phyloP scores from a whole-genome alignment of 2,329 filamentous ascomycete genomes.

The Verticillium klebahnii region DNA sequence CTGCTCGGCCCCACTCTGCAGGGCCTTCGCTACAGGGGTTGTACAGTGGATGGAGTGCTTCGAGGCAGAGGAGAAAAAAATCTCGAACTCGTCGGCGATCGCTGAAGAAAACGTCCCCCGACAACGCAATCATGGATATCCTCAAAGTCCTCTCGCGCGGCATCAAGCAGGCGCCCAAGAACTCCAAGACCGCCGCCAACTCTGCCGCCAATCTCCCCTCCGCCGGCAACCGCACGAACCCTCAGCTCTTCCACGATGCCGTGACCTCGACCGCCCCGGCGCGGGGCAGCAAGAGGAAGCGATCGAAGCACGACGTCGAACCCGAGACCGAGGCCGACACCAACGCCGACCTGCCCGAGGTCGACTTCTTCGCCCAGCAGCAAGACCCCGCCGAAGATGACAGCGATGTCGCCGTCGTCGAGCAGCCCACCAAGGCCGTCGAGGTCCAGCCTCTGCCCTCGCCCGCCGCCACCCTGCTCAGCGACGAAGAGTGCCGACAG shows the following conservation, averaged over 20 bases:
- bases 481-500: conserved; percentile 67
- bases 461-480: conserved; percentile 36
- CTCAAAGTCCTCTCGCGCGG: conserved; percentile 69
- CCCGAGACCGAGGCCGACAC: conserved; percentile 22
- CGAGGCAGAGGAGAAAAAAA: background rate
- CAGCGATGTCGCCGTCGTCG: conserved; percentile 12
- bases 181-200: conserved; percentile 21
- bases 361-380: conserved; percentile 57
- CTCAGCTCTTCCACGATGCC: conserved; percentile 64
- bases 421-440: conserved; percentile 14
- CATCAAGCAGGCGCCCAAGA: conserved; percentile 50
- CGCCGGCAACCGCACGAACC: conserved; percentile 58
- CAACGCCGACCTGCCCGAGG: conserved; percentile 35
- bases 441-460: conserved; percentile 20
- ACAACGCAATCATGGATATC: conserved; percentile 55
- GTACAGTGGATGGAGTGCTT: too few relatives aligned
- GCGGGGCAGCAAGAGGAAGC: conserved; percentile 52
- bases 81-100: background rate
- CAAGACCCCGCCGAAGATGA: conserved; percentile 17
- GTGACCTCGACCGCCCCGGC: conserved; percentile 25
- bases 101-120: background rate
- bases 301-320: conserved; percentile 23
- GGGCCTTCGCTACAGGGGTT: too few relatives aligned
- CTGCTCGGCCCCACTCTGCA: background rate
- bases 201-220: conserved; percentile 52